Evolutionary conservation across 108 stramenopile genomes (phyloP).

Genomic region (Nitzschia sp.): DNA sequence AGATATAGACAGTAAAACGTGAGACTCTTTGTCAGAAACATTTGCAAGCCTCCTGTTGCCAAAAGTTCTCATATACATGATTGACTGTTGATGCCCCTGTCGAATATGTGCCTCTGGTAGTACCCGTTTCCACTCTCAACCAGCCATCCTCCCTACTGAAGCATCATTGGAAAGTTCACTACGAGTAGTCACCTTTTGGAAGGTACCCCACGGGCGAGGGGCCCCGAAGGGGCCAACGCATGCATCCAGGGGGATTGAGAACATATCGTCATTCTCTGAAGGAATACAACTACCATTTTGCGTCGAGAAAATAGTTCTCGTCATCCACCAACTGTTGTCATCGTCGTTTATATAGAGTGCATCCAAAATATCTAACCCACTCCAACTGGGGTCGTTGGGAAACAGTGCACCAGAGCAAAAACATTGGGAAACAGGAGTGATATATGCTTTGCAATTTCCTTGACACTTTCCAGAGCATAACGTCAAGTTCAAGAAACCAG

Average conservation of each 20-base stretch:
- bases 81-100: too few species aligned
- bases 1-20: too few species aligned
- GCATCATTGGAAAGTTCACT: neutral
- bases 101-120: too few species aligned
- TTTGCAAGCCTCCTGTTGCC: too few species aligned
- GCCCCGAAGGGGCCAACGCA: conserved; percentile 46
- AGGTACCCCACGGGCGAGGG: conserved; percentile 46
- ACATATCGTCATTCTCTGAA: neutral
- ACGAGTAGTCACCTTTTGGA: neutral
- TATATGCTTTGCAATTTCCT: conserved; percentile 21
- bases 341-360: neutral
- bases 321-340: neutral
- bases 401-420: conserved; percentile 22
- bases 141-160: too few species aligned
- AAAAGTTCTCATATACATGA: too few species aligned
- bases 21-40: too few species aligned
- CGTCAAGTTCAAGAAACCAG: conserved; percentile 30
- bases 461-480: conserved; percentile 32
- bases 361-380: conserved; percentile 29
- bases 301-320: conserved; percentile 22
- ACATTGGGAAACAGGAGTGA: conserved; percentile 32
- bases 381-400: conserved; percentile 45
- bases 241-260: conserved; percentile 28
- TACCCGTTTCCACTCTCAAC: too few species aligned
- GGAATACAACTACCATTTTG: conserved; percentile 12